Evolutionary conservation across 1,139 yeast species (phyloP), one percentile per base, ranked within the genome.

Genomic region (Diutina neorugosa): DNA sequence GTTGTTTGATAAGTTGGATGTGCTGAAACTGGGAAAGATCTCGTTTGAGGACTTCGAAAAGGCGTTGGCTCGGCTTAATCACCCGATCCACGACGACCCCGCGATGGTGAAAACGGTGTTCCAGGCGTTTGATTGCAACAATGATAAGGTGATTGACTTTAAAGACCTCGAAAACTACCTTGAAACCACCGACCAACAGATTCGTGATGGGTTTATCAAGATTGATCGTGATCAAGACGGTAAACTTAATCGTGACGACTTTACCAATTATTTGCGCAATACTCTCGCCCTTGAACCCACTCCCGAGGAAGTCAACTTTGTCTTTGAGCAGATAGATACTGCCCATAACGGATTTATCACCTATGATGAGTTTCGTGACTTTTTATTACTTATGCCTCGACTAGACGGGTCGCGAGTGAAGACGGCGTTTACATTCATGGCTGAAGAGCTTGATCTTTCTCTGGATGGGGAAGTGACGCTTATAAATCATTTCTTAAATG

Each of bases 401-500:
- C 67, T 80, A 44, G 71, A 77, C 54, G 88, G 87, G 2, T 80
- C 87, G 3, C 77, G 87, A 65, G 83, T 82, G 53, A 79, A 79
- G 62, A 86, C 96, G 0, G 97, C 96, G 6, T 91, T 83, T 65
- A 77, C 81, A 52, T 87, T 84, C 65, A 83, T 91, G 57, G 82
- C 81, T 53, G 96, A 89, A 61, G 94, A 88, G 58, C 65, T 79
- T 54, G 96, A 89, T 63, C 69, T 90, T 51, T 81, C 87, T 3
- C 81, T 96, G 0, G 98, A 93, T 63, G 96, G 97, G 63, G 98
- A 91, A 68, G 90, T 90, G 55, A 84, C 95, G 0, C 74, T 90
- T 47, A 83, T 86, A 50, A 84, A 81, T 63, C 96, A 88, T 58
- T 78, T 87, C 53, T 70, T 88, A 50, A 83, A 84, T 63, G 96